Evolutionary conservation across 352 stramenopile species (phyloP).

Genomic region (Peronosclerospora sorghi): DNA sequence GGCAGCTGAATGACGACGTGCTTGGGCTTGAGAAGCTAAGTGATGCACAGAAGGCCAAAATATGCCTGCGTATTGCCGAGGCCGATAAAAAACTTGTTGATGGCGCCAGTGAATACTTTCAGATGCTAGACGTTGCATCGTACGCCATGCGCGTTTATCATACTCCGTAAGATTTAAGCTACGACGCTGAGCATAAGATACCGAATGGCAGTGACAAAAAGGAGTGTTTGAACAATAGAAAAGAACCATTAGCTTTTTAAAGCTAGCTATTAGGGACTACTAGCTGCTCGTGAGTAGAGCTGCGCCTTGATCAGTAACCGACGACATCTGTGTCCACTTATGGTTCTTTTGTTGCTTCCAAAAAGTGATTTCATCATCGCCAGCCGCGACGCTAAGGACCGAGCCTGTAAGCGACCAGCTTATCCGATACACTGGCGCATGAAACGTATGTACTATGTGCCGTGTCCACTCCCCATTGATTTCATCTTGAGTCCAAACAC

Average conservation of each 20-base stretch:
- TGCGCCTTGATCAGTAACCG: slow-evolving; percentile 56
- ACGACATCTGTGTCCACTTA: slow-evolving; percentile 65
- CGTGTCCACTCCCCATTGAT: slow-evolving; percentile 43
- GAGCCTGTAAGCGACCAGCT: slow-evolving; percentile 71
- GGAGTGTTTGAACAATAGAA: slow-evolving; percentile 3
- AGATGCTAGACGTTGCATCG: slow-evolving; percentile 91
- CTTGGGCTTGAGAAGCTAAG: slow-evolving; percentile 61
- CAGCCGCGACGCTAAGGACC: slow-evolving; percentile 50
- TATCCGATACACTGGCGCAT: slow-evolving; percentile 65
- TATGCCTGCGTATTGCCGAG: slow-evolving; percentile 91
- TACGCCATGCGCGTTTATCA: slow-evolving; percentile 77
- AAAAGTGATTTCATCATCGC: slow-evolving; percentile 67
- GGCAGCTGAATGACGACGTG: slow-evolving; percentile 79
- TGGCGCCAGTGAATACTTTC: slow-evolving; percentile 92
- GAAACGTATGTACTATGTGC: slow-evolving; percentile 60
- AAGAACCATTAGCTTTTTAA: neutral
- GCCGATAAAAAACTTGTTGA: slow-evolving; percentile 95
- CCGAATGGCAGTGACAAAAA: slow-evolving; percentile 1
- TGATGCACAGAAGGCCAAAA: slow-evolving; percentile 89
- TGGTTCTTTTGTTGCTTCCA: slow-evolving; percentile 63
- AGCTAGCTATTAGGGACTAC: neutral
- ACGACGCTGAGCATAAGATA: no score
- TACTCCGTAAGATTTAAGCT: no score
- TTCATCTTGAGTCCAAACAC: slow-evolving; percentile 71
- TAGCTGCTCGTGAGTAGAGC: slow-evolving; percentile 20